These are phyloP conservation scores for Penicillium cinerascens DNA, from an alignment of 495 filamentous ascomycete genomes.

Conservation along the genomic window DNA sequence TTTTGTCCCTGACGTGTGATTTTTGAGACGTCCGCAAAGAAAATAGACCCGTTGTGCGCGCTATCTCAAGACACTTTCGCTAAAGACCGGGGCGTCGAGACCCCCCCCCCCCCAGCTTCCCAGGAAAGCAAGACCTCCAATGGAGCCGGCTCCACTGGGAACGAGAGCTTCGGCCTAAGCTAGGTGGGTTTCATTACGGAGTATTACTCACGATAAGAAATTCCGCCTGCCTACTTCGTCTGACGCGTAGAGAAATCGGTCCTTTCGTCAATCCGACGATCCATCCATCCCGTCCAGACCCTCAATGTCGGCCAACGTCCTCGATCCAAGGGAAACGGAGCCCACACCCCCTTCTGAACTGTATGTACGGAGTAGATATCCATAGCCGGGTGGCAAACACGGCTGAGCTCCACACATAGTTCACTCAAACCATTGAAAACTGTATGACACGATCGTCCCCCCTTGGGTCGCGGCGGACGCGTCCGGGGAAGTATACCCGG, in stretches of 20 bases:
- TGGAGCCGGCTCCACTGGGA: slow-evolving; percentile 9
- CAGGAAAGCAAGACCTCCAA: slow-evolving; percentile 14
- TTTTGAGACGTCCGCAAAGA: not conserved
- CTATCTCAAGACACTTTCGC: slow-evolving; percentile 27
- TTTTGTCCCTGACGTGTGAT: not conserved
- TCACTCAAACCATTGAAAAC: not conserved
- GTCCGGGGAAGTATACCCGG: slow-evolving; percentile 21
- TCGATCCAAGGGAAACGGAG: not conserved
- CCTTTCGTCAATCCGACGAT: not conserved
- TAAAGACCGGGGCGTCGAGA: slow-evolving; percentile 20
- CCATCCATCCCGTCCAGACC: not conserved
- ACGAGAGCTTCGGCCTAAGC: slow-evolving; percentile 2
- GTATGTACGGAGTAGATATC: not conserved
- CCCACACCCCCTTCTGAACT: not conserved
- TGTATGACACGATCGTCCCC: not conserved
- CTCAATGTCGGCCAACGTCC: not conserved
- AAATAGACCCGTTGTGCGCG: slow-evolving; percentile 21
- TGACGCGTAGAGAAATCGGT: not conserved
- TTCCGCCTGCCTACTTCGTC: slow-evolving; percentile 11
- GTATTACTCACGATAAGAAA: not conserved
- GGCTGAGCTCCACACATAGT: slow-evolving; percentile 10
- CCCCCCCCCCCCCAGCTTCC: slow-evolving; percentile 14
- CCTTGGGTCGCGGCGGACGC: slow-evolving; percentile 16
- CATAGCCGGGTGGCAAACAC: not conserved
- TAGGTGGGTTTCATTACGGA: slow-evolving; percentile 1